Percentiles rank a stretch among this genome's conserved stretches.
Conservation (phyloP, 805 yeast genomes). For the Lachancea dasiensis region DNA sequence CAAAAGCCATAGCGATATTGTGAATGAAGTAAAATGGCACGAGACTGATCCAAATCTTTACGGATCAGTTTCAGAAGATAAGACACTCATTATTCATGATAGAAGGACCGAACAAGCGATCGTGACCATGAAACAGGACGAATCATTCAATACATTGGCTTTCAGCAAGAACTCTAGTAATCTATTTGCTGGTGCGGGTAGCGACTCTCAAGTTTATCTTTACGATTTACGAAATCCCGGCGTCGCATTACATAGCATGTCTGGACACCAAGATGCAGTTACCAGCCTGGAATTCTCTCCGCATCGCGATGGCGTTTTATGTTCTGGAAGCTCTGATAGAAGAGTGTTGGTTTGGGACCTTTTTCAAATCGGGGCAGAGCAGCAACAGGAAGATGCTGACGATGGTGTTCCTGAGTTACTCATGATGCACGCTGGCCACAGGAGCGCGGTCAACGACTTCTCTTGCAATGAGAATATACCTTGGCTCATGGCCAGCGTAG, state of each 20-base stretch:
- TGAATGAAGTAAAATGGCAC: conserved; percentile 76
- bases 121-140: conserved; percentile 25
- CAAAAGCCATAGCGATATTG: conserved; percentile 48
- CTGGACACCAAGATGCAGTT: conserved; percentile 73
- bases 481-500: conserved; percentile 65
- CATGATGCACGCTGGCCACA: conserved; percentile 92
- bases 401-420: conserved; percentile 86
- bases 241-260: conserved; percentile 56
- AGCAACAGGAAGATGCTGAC: conserved; percentile 78
- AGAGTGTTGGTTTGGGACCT: conserved; percentile 80
- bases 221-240: conserved; percentile 53
- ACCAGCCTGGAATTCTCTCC: conserved; percentile 76
- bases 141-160: conserved; percentile 54
- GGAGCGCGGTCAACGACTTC: conserved; percentile 68
- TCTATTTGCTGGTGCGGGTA: conserved; percentile 63
- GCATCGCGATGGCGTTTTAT: conserved; percentile 66
- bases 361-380: conserved; percentile 74
- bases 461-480: conserved; percentile 61
- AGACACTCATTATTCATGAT: conserved; percentile 49
- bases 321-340: conserved; percentile 72
- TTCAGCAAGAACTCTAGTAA: conserved; percentile 58
- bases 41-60: conserved; percentile 43
- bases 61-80: conserved; percentile 75
- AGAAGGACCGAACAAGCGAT: conserved; percentile 34
- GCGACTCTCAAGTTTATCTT: conserved; percentile 59